Percentiles rank a stretch among this genome's conserved stretches.
Evolutionary conservation across 495 filamentous ascomycete genomes (phyloP).

Genomic region (Apodospora peruviana): DNA sequence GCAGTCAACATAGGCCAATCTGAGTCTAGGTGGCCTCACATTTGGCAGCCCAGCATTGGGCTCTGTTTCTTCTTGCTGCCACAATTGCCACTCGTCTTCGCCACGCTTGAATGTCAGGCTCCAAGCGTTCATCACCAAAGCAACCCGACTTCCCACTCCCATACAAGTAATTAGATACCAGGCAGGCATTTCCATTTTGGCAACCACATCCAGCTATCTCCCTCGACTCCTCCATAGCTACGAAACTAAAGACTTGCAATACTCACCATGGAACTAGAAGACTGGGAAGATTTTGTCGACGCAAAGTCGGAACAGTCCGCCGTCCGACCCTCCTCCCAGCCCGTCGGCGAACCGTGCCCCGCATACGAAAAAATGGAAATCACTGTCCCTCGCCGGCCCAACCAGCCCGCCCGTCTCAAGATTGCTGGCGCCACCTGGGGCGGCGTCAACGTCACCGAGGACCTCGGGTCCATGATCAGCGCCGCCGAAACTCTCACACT

Average conservation of each 20-base stretch:
- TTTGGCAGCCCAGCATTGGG: no score
- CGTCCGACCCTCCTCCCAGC: no score
- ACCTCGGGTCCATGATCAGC: conserved; percentile 11
- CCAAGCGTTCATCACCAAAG: no score
- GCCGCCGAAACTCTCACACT: conserved; percentile 9
- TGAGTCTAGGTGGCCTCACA: no score
- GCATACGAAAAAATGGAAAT: conserved; percentile 4
- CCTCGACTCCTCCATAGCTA: background rate
- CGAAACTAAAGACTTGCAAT: background rate
- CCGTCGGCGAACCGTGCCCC: conserved; percentile 3
- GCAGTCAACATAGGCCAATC: no score
- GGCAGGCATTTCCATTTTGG: no score
- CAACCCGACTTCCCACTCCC: no score
- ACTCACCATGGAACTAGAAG: background rate
- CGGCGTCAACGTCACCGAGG: conserved; percentile 19
- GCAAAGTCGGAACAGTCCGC: background rate
- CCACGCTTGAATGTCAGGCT: no score
- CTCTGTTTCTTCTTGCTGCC: no score
- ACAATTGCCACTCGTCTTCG: no score
- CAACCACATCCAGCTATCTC: no score
- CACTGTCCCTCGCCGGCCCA: background rate
- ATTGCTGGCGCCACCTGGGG: conserved; percentile 23
- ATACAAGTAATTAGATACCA: no score
- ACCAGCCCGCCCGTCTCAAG: conserved; percentile 10
- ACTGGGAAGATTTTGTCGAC: background rate